phyloP scores from a whole-genome alignment of 2,329 filamentous ascomycete species.

The Didymella segeticola region DNA sequence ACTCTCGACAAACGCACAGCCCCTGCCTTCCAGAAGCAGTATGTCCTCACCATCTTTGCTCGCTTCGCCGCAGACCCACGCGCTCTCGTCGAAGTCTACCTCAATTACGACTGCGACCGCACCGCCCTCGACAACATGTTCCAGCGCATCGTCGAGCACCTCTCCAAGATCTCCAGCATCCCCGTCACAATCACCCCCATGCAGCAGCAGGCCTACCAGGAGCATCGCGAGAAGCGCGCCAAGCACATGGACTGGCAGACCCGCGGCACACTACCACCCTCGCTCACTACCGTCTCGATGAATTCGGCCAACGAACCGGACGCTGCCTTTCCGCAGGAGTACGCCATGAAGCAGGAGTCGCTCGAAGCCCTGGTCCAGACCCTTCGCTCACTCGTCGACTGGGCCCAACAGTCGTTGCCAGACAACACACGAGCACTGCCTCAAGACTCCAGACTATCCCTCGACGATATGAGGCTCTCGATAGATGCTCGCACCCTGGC shows the following conservation, averaged over 20 bases:
- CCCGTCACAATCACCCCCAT: constrained; percentile 76
- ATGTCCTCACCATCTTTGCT: constrained; percentile 85
- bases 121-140: constrained; percentile 95
- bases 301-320: constrained; percentile 63
- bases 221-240: constrained; percentile 69
- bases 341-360: constrained; percentile 87
- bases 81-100: constrained; percentile 90
- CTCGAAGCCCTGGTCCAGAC: constrained; percentile 89
- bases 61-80: constrained; percentile 84
- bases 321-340: constrained; percentile 82
- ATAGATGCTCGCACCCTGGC: constrained; percentile 73
- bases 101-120: constrained; percentile 98
- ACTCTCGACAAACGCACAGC: constrained; percentile 88
- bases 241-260: constrained; percentile 81
- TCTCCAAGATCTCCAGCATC: constrained; percentile 84
- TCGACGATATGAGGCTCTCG: constrained; percentile 72
- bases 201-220: constrained; percentile 87
- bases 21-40: constrained; percentile 87
- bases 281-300: constrained; percentile 81
- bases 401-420: constrained; percentile 75
- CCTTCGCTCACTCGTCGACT: constrained; percentile 87
- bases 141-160: constrained; percentile 89
- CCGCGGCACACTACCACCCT: constrained; percentile 83
- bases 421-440: constrained; percentile 54
- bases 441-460: constrained; percentile 57